Percentiles rank a stretch among this genome's conserved stretches.
phyloP scores from a whole-genome alignment of 768 basidiomycete species.

The Sporobolomyces phaffii region DNA sequence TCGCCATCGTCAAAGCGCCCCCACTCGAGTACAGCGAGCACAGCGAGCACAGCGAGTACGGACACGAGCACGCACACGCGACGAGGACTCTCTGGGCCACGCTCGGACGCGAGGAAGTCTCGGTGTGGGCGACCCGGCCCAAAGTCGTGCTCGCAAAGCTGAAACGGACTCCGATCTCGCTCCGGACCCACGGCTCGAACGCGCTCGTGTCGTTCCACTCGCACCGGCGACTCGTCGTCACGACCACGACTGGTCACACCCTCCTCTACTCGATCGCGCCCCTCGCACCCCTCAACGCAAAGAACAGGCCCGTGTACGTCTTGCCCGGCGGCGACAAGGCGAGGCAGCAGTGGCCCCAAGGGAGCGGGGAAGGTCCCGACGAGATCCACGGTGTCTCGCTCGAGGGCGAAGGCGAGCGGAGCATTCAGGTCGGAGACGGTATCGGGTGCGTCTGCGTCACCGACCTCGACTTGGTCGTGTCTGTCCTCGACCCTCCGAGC shows the following conservation, averaged over 20 bases:
- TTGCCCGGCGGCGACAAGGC: slow-evolving; percentile 30
- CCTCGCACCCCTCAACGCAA: not conserved
- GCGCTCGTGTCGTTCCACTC: slow-evolving; percentile 22
- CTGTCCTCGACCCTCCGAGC: slow-evolving; percentile 24
- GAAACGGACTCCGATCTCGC: slow-evolving; percentile 24
- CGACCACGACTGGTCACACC: slow-evolving; percentile 27
- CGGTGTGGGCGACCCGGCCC: slow-evolving; percentile 32
- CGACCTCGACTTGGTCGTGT: slow-evolving; percentile 16
- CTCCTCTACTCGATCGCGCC: slow-evolving; percentile 30
- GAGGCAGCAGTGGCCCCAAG: slow-evolving; percentile 17
- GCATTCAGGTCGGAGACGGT: slow-evolving; percentile 30
- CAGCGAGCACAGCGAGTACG: too few relatives aligned
- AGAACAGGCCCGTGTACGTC: slow-evolving; percentile 10
- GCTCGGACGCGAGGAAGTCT: slow-evolving; percentile 32
- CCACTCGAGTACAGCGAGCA: not conserved
- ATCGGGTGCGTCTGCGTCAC: slow-evolving; percentile 33
- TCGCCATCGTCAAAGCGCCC: slow-evolving; percentile 18
- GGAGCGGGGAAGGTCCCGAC: slow-evolving; percentile 28
- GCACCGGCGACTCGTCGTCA: slow-evolving; percentile 15
- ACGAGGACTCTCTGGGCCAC: slow-evolving; percentile 14
- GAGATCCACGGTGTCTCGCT: slow-evolving; percentile 20
- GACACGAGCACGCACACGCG: too few relatives aligned
- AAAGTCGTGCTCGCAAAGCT: slow-evolving; percentile 39
- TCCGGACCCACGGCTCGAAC: slow-evolving; percentile 34
- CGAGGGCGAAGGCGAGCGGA: slow-evolving; percentile 15